Percentiles rank a stretch among this genome's conserved stretches.
Conservation (phyloP, 805 yeast species). For the Yarrowia deformans region DNA sequence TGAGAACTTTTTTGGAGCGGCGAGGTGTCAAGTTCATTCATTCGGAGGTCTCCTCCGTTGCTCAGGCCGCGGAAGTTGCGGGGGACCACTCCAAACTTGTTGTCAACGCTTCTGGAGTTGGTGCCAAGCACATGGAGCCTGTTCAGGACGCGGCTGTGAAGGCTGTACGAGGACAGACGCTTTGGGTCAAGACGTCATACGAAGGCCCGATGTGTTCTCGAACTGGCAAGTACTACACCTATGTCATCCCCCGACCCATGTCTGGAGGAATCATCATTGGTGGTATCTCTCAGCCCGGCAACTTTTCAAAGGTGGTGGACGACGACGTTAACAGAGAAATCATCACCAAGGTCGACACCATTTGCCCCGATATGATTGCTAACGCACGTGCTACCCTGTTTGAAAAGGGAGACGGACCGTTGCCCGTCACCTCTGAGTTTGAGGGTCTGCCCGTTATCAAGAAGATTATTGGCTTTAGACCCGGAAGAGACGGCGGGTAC, state of each 20-base stretch:
- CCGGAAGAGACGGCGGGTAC: conserved; percentile 67
- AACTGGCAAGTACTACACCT: conserved; percentile 43
- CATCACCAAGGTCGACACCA: conserved; percentile 34
- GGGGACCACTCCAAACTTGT: conserved; percentile 28
- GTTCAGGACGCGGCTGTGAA: conserved; percentile 41
- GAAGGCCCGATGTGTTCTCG: conserved; percentile 42
- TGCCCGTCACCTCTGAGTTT: conserved; percentile 30
- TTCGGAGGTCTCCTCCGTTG: conserved; percentile 28
- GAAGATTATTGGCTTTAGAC: conserved; percentile 70
- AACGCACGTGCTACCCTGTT: conserved; percentile 37
- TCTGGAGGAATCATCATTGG: conserved; percentile 43
- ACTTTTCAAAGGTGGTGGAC: conserved; percentile 36
- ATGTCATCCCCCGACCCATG: conserved; percentile 43
- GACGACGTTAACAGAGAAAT: conserved; percentile 40
- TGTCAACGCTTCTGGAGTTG: conserved; percentile 43
- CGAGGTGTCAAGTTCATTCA: conserved; percentile 42
- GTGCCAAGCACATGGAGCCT: conserved; percentile 40
- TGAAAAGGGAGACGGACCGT: conserved; percentile 29
- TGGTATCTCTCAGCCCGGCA: conserved; percentile 43
- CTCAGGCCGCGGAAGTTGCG: conserved; percentile 28
- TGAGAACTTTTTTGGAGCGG: conserved; percentile 41
- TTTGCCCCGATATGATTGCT: conserved; percentile 27
- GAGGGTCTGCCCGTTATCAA: conserved; percentile 46
- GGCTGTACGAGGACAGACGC: conserved; percentile 44
- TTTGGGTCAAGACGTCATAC: conserved; percentile 42